phyloP scores from a whole-genome alignment of 345 rosid species.

The Dovyalis caffra region DNA sequence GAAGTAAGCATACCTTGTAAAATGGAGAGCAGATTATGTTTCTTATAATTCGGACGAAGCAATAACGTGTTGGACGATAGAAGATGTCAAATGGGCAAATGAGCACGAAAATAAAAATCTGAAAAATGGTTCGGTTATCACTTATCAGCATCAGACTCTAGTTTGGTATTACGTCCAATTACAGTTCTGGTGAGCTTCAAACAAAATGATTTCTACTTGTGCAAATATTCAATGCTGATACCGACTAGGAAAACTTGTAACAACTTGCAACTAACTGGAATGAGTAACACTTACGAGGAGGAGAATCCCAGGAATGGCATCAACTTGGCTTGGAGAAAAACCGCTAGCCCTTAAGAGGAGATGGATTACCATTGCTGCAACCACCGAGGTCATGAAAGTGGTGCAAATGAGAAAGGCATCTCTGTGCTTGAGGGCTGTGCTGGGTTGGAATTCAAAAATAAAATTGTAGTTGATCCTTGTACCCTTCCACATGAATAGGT shows the following conservation, averaged over 20 bases:
- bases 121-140: constrained; percentile 17
- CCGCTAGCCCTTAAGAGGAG: constrained; percentile 67
- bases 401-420: constrained; percentile 88
- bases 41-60: constrained; percentile 72
- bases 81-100: constrained; percentile 75
- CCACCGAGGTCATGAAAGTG: constrained; percentile 85
- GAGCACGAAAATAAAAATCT: constrained; percentile 61
- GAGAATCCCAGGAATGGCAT: constrained; percentile 82
- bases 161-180: background rate
- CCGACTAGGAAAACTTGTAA: background rate
- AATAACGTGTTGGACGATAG: constrained; percentile 77
- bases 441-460: constrained; percentile 78
- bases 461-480: constrained; percentile 81
- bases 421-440: constrained; percentile 73
- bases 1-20: constrained; percentile 49
- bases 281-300: constrained; percentile 44
- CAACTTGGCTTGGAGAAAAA: constrained; percentile 53
- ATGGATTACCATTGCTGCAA: constrained; percentile 78
- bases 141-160: background rate
- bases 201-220: background rate
- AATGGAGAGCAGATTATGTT: constrained; percentile 91
- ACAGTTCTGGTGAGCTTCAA: background rate
- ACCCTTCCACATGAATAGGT: constrained; percentile 77
- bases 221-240: background rate
- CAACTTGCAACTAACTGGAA: background rate